phyloP scores from a whole-genome alignment of 805 yeast genomes.

The Yamadazyma sp. region DNA sequence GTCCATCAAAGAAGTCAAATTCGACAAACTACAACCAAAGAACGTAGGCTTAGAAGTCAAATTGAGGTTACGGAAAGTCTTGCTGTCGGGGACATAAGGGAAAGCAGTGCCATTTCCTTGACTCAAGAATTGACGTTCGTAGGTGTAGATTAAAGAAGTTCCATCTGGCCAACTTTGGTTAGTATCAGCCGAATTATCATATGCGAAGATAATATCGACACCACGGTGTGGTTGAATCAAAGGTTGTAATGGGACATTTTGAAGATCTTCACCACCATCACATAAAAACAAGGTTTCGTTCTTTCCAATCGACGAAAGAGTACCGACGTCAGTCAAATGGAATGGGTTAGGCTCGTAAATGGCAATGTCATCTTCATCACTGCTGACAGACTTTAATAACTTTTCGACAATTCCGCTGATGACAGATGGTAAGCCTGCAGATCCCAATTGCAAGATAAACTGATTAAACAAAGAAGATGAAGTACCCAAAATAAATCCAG shows the following conservation, averaged over 20 bases:
- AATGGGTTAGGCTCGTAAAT: constrained; percentile 69
- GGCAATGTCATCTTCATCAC: constrained; percentile 66
- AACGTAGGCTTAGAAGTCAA: constrained; percentile 71
- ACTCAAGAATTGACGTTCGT: constrained; percentile 31
- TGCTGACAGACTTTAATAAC: constrained; percentile 36
- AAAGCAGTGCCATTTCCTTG: constrained; percentile 62
- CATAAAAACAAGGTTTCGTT: constrained; percentile 30
- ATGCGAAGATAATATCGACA: constrained; percentile 39
- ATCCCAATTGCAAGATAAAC: constrained; percentile 55
- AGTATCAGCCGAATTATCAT: constrained; percentile 38
- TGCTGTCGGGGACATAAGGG: constrained; percentile 76
- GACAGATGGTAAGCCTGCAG: constrained; percentile 25
- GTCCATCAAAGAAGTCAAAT: constrained; percentile 49
- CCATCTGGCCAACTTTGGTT: constrained; percentile 40
- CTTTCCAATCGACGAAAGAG: constrained; percentile 18
- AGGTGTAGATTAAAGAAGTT: constrained; percentile 31
- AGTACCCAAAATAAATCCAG: constrained; percentile 80
- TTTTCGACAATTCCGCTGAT: constrained; percentile 22
- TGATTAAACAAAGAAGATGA: constrained; percentile 80
- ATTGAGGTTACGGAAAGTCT: constrained; percentile 58
- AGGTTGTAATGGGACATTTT: constrained; percentile 41
- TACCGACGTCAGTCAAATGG: constrained; percentile 37
- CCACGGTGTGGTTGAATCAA: constrained; percentile 32
- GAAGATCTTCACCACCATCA: constrained; percentile 45
- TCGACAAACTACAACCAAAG: constrained; percentile 76